Evolutionary conservation across 2,329 filamentous ascomycete genomes (phyloP).

Genomic region (Paraphaeosphaeria sporulosa): DNA sequence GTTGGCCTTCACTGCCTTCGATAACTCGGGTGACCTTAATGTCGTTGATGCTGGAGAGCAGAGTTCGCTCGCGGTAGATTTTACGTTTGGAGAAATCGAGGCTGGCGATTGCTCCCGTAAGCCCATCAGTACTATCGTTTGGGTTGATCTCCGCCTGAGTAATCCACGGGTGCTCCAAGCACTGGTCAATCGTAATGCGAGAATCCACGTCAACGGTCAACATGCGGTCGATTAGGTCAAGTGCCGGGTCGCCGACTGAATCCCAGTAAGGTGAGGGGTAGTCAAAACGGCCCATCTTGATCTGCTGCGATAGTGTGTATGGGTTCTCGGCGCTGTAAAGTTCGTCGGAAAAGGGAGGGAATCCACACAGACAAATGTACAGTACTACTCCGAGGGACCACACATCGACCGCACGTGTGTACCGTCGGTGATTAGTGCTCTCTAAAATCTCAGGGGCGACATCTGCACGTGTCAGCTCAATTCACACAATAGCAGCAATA

Average conservation of each 20-base stretch:
- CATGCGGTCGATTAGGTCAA: constrained; percentile 96
- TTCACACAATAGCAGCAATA: background rate
- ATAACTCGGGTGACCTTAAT: constrained; percentile 69
- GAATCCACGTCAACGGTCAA: constrained; percentile 84
- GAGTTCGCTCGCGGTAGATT: constrained; percentile 79
- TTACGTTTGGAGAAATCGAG: constrained; percentile 88
- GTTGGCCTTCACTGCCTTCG: constrained; percentile 61
- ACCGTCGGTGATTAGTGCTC: constrained; percentile 80
- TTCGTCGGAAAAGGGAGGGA: constrained; percentile 96
- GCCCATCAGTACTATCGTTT: constrained; percentile 88
- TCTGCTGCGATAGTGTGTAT: constrained; percentile 87
- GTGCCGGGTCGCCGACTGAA: constrained; percentile 80
- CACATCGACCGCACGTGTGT: constrained; percentile 93
- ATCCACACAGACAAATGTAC: constrained; percentile 96
- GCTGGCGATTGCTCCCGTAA: constrained; percentile 83
- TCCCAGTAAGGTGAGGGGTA: constrained; percentile 98
- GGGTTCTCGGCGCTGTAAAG: constrained; percentile 82
- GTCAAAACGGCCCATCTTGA: constrained; percentile 86
- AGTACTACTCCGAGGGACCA: constrained; percentile 98
- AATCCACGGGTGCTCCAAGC: constrained; percentile 90
- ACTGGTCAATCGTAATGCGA: constrained; percentile 88
- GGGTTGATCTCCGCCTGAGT: constrained; percentile 64
- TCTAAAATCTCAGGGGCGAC: constrained; percentile 95
- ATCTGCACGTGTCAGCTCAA: constrained; percentile 57
- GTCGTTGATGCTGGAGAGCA: constrained; percentile 83